Evolutionary conservation across 2,329 filamentous ascomycete genomes (phyloP), one percentile per base, ranked within the genome.

Genomic region (Pseudogymnoascus sp.): DNA sequence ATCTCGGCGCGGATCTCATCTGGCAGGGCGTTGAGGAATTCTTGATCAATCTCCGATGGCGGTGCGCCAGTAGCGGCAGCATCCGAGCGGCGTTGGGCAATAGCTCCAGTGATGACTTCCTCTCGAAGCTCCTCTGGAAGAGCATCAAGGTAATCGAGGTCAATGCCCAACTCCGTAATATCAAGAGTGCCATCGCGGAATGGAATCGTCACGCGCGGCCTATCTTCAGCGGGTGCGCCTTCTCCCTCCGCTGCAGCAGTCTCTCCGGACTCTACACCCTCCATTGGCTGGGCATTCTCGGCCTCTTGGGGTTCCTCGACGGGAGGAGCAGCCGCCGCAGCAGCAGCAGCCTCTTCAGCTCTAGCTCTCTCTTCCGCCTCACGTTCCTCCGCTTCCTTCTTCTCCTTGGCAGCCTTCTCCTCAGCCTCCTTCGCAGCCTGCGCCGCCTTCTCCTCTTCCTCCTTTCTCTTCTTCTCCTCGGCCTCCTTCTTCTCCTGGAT

Each of bases 91-190:
- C 93, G 85, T 67, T 91, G 87, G 61, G 90, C 91, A 66, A 96
- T 84, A 64, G 96, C 92, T 65, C 92, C 87, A 73, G 95, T 91
- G 67, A 99, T 90, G 59, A 99, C 94, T 73, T 99, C 94, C 74
- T 97, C 93, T 52, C 94, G 84, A 72, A 97, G 87, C 65, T 99
- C 95, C 69, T 99, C 94, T 0, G 94, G 94, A n/a, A 99, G 78
- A n/a, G 93, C 95, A 64, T 94, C 91, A 6, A 99, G 84, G 74
- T 97, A 99, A 63, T 96, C 92, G 14, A 89, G 84, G 72, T 99
- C 94, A 69, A 99, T 97, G 59, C 93, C 92, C 65, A 99, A 82
- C 65, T 91, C 90, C 0, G 94, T 99, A 59, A 99, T 94, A 73
- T 99, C 94, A 61, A 96, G 84, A 69, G 94, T 87, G 66, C 90